Percentiles rank a stretch among this genome's conserved stretches.
Conservation (phyloP, 208 protist species). For the Plasmodiophora brassicae region DNA sequence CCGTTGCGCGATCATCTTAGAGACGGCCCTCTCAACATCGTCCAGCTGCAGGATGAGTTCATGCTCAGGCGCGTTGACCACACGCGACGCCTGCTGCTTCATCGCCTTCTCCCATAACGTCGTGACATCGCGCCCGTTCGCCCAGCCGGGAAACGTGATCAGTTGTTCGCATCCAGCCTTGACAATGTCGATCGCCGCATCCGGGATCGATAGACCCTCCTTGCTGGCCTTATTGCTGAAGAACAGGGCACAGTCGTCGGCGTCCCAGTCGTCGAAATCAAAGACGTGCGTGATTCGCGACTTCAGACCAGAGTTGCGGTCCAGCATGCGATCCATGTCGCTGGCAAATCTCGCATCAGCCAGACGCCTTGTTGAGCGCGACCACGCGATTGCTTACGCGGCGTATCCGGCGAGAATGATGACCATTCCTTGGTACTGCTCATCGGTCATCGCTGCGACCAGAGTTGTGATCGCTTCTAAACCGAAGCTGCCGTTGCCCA, state of each 20-base stretch:
- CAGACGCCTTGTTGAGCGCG: not conserved
- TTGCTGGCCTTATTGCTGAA: not conserved
- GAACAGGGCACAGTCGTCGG: constrained; percentile 29
- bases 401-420: constrained; percentile 39
- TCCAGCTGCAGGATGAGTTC: not conserved
- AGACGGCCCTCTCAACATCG: not conserved
- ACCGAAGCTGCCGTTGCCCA: not conserved
- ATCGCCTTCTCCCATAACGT: not conserved
- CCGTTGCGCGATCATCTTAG: not conserved
- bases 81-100: not conserved
- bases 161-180: not conserved
- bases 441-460: constrained; percentile 13
- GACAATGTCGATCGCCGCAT: not conserved
- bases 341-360: not conserved
- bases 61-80: not conserved
- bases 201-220: not conserved
- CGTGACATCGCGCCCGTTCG: not conserved
- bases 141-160: constrained; percentile 23
- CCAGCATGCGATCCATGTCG: constrained; percentile 26
- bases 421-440: not conserved
- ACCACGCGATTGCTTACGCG: not conserved
- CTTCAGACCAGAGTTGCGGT: constrained; percentile 29
- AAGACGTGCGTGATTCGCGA: not conserved
- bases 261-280: constrained; percentile 30
- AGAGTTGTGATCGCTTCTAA: not conserved